A percentile compares a stretch with the other conserved stretches of the same genome.
Evolutionary conservation across 768 basidiomycete genomes (phyloP).

Genomic region (Phylloporus sp.): DNA sequence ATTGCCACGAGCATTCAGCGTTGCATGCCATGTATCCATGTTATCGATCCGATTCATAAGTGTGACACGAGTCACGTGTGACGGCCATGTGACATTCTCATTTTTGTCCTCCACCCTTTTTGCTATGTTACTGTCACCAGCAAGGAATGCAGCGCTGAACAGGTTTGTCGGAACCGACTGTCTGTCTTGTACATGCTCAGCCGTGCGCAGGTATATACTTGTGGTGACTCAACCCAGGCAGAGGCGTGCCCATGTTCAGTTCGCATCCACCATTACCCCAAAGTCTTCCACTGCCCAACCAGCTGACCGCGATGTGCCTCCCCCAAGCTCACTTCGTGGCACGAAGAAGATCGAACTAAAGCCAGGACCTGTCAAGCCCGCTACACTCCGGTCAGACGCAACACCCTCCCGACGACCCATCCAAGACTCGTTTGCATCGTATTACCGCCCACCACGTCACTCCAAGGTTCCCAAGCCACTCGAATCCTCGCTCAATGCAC

Average conservation of each 20-base stretch:
- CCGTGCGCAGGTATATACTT: slow-evolving; percentile 19
- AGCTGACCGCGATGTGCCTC: slow-evolving; percentile 23
- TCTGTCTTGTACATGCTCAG: slow-evolving; percentile 1
- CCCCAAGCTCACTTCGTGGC: slow-evolving; percentile 29
- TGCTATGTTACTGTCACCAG: slow-evolving; percentile 38
- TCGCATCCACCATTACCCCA: slow-evolving; percentile 31
- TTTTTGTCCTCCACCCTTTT: not conserved
- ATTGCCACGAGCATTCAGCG: too few species aligned
- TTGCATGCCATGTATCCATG: too few species aligned
- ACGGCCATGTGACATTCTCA: too few species aligned
- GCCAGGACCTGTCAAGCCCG: slow-evolving; percentile 56
- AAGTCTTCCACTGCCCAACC: slow-evolving; percentile 16
- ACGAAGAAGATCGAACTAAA: slow-evolving; percentile 56
- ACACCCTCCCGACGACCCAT: slow-evolving; percentile 17
- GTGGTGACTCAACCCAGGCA: slow-evolving; percentile 2
- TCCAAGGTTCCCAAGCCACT: slow-evolving; percentile 16
- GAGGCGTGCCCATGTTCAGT: slow-evolving; percentile 6
- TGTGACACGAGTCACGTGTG: not conserved
- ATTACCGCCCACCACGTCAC: slow-evolving; percentile 26
- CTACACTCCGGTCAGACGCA: slow-evolving; percentile 22
- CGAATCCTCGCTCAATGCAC: slow-evolving; percentile 27
- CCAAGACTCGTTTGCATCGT: slow-evolving; percentile 22
- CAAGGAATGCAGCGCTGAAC: slow-evolving; percentile 36
- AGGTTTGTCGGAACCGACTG: slow-evolving; percentile 23
- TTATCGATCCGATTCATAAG: too few species aligned